Percentiles rank a stretch among this genome's conserved stretches.
phyloP scores from a whole-genome alignment of 2,329 filamentous ascomycete species.

The Alternaria gaisen region DNA sequence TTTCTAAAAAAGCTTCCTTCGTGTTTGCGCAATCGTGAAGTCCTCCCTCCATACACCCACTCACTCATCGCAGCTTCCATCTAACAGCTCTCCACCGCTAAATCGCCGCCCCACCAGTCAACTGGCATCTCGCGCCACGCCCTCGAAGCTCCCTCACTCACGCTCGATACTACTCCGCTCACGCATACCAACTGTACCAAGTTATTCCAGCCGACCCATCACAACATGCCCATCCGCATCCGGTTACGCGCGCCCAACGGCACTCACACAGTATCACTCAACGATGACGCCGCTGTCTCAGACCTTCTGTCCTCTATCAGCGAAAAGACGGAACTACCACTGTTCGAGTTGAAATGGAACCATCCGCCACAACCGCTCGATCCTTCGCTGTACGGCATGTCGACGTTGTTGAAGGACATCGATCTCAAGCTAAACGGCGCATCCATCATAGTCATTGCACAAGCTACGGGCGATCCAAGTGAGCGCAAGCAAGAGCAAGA shows the following conservation, averaged over 20 bases:
- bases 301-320: conserved; percentile 69
- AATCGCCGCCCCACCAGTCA: conserved; percentile 16
- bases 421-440: conserved; percentile 72
- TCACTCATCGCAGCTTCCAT: conserved; percentile 16
- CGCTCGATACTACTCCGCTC: conserved; percentile 1
- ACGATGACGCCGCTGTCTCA: conserved; percentile 71
- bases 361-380: conserved; percentile 79
- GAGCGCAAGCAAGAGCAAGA: conserved; percentile 28
- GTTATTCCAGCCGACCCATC: background rate
- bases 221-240: conserved; percentile 69
- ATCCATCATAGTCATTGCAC: conserved; percentile 69
- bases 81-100: conserved; percentile 14
- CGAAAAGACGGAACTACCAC: conserved; percentile 69
- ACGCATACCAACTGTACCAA: background rate
- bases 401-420: conserved; percentile 62
- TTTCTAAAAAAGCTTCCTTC: background rate
- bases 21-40: conserved; percentile 10
- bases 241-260: conserved; percentile 79
- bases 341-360: conserved; percentile 82
- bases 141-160: conserved; percentile 7
- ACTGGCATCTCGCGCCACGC: conserved; percentile 8
- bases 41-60: background rate
- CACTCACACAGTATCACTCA: conserved; percentile 73
- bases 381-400: conserved; percentile 62
- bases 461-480: conserved; percentile 51